Conservation (phyloP, 73 alveolate genomes). For the Paramecium sonneborni region DNA sequence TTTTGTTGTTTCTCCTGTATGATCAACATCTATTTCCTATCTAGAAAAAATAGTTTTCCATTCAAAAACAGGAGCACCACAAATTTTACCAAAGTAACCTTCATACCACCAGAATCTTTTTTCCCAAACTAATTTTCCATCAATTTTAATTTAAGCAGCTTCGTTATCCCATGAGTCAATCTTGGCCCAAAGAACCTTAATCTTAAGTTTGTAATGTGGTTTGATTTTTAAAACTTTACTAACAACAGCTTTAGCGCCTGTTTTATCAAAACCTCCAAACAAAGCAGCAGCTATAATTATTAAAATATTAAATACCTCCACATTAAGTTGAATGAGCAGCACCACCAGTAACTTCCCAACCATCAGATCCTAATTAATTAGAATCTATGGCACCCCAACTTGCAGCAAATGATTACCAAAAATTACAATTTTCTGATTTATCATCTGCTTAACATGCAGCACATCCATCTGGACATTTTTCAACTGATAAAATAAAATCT, state of each 20-base stretch:
- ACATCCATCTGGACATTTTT: constrained; percentile 49
- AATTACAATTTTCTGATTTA: background rate
- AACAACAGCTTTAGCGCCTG: constrained; percentile 24
- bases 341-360: constrained; percentile 50
- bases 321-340: background rate
- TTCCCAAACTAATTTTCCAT: constrained; percentile 32
- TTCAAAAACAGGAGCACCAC: constrained; percentile 1
- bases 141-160: constrained; percentile 37
- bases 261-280: constrained; percentile 40
- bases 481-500: background rate
- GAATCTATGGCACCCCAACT: background rate
- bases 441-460: constrained; percentile 19
- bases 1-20: constrained; percentile 14
- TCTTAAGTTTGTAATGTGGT: constrained; percentile 33
- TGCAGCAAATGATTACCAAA: background rate
- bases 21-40: constrained; percentile 21
- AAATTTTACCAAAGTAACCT: constrained; percentile 14
- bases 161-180: constrained; percentile 61
- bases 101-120: constrained; percentile 28
- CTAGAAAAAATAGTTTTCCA: constrained; percentile 38
- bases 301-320: background rate
- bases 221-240: background rate
- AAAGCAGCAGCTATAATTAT: background rate
- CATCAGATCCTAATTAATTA: background rate
- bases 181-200: constrained; percentile 26